phyloP scores from a whole-genome alignment of 345 rosid species.

The Triadica sebifera region DNA sequence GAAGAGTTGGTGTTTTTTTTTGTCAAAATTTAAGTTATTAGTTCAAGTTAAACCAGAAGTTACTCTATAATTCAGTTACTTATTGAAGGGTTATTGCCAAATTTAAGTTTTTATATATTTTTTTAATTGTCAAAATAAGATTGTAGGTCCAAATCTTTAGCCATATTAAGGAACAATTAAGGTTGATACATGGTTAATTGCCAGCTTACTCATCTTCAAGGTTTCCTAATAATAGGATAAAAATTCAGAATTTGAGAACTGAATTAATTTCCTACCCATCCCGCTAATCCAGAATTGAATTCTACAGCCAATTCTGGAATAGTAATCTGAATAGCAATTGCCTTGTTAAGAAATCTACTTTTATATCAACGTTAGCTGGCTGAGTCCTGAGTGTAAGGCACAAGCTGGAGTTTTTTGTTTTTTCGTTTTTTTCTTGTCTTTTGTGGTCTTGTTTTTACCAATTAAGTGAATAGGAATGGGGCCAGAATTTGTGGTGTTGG shows the following conservation, averaged over 20 bases:
- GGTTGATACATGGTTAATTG: background rate
- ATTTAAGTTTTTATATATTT: background rate
- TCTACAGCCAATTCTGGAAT: background rate
- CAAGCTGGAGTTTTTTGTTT: background rate
- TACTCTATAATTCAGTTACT: background rate
- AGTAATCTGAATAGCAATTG: background rate
- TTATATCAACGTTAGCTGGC: background rate
- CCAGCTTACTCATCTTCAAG: background rate
- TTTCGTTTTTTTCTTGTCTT: background rate
- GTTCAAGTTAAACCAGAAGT: background rate
- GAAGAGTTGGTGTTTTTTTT: too few relatives aligned
- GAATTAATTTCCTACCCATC: conserved; percentile 1
- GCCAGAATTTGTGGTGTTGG: conserved; percentile 20
- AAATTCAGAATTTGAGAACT: background rate
- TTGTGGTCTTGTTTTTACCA: conserved; percentile 7
- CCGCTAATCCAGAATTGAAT: background rate
- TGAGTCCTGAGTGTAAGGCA: background rate
- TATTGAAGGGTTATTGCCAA: background rate
- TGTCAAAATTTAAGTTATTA: conserved; percentile 30
- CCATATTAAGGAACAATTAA: background rate
- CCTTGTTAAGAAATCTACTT: background rate
- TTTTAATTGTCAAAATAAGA: background rate
- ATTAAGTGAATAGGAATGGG: conserved; percentile 7
- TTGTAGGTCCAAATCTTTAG: conserved; percentile 1
- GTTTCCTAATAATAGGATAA: background rate